phyloP scores from a whole-genome alignment of 202 grass and related monocot species.

The Zizania palustris region DNA sequence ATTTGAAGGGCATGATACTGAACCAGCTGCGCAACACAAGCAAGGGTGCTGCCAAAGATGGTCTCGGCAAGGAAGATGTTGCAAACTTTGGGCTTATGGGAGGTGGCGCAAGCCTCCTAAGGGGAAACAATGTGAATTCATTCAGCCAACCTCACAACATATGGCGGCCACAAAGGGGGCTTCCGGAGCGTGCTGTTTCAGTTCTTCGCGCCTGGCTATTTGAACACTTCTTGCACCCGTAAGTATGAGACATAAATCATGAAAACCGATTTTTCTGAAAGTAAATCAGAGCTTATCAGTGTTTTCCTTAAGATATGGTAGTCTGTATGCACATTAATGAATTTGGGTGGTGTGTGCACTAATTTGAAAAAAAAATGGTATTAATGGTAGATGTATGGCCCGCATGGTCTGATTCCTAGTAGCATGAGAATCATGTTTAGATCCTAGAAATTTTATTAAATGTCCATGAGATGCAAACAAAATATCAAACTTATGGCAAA shows the following conservation, averaged over 20 bases:
- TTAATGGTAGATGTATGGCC: conserved; percentile 19
- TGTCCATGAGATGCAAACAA: too few relatives aligned
- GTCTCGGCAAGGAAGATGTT: conserved; percentile 58
- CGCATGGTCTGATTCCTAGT: conserved; percentile 38
- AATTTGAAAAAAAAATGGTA: not conserved
- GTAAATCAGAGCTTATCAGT: not conserved
- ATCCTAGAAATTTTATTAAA: conserved; percentile 2
- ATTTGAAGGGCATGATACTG: conserved; percentile 64
- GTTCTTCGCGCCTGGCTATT: conserved; percentile 93
- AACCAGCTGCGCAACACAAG: conserved; percentile 64
- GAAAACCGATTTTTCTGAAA: not conserved
- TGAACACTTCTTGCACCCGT: conserved; percentile 93
- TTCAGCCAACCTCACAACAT: conserved; percentile 63
- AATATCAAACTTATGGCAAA: conserved; percentile 5
- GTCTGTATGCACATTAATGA: not conserved
- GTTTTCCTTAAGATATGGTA: not conserved
- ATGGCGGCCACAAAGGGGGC: conserved; percentile 82
- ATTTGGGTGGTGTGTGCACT: not conserved
- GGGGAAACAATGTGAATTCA: conserved; percentile 41
- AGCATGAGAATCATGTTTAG: conserved; percentile 37
- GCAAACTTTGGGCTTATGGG: conserved; percentile 56
- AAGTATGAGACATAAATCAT: conserved; percentile 38
- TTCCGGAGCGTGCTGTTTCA: conserved; percentile 82
- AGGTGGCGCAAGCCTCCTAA: conserved; percentile 44
- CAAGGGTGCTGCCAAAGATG: conserved; percentile 52